These are phyloP conservation scores for Fusarium staphyleae DNA, from an alignment of 2,329 filamentous ascomycete genomes.

Conservation along the genomic window DNA sequence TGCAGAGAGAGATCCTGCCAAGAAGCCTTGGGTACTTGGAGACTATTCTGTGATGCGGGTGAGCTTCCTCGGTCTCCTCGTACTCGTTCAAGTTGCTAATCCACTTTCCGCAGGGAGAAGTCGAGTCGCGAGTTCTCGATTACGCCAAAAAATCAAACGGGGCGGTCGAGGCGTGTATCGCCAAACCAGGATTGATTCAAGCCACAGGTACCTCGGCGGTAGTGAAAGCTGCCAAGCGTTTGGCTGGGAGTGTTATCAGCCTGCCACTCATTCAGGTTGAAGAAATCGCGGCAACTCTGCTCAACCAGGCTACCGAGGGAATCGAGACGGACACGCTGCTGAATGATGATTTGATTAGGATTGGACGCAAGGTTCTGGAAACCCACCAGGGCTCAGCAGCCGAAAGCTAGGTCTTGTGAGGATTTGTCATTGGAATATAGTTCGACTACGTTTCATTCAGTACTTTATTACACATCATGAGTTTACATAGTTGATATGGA, in stretches of 20 bases:
- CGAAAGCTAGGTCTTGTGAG: too few relatives aligned
- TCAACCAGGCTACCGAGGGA: slow-evolving; percentile 54
- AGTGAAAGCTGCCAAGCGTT: slow-evolving; percentile 7
- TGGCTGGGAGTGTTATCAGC: slow-evolving; percentile 25
- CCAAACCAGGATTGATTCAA: slow-evolving; percentile 53
- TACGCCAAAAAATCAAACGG: slow-evolving; percentile 50
- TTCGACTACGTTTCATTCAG: too few relatives aligned
- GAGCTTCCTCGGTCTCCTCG: slow-evolving; percentile 21
- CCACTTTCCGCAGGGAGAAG: slow-evolving; percentile 50
- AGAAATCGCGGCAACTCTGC: slow-evolving; percentile 52
- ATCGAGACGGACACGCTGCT: slow-evolving; percentile 55
- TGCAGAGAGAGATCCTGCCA: slow-evolving; percentile 53
- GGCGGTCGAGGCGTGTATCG: slow-evolving; percentile 48
- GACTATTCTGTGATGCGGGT: slow-evolving; percentile 58
- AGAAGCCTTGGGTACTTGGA: slow-evolving; percentile 48
- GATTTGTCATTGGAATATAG: too few relatives aligned
- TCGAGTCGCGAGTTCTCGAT: slow-evolving; percentile 53
- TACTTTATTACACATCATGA: too few relatives aligned
- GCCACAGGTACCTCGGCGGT: slow-evolving; percentile 7
- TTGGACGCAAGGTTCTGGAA: slow-evolving; percentile 36
- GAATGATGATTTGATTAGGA: slow-evolving; percentile 52
- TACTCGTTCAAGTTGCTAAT: not conserved
- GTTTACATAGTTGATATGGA: too few relatives aligned
- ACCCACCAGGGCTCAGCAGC: not conserved
- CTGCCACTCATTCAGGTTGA: slow-evolving; percentile 47